Evolutionary conservation across 2,329 filamentous ascomycete genomes (phyloP), one percentile per base, ranked within the genome.

Genomic region (Arthroderma sp.): DNA sequence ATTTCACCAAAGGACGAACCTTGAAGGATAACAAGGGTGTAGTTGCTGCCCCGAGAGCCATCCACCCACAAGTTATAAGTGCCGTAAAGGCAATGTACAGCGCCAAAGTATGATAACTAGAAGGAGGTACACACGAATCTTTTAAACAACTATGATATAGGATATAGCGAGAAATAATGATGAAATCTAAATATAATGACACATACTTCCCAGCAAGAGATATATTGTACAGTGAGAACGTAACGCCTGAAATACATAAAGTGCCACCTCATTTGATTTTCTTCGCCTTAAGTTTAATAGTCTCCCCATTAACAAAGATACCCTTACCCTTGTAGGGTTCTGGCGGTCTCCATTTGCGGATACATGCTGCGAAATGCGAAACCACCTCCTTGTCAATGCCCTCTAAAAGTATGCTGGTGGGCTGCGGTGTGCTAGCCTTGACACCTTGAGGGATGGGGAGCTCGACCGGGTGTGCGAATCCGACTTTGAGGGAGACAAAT

Each of bases 271-370:
- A 91, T 74, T 88, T 89, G 65, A 89, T 86, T 77, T 89, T 91
- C 82, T 95, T 98, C 59, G 86, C 83, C 81, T 98, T 98, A 66
- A 98, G 66, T 75, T 83, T 94, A 69, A 98, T 95, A 29, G 87
- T 95, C 74, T 98, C 87, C 51, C 88, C 86, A 60, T 96, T 93
- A 57, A 98, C 82, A 63, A 96, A 98, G 56, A 98, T 94, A 56
- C 91, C 91, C 78, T 98, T 96, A 54, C 91, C 91, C 78, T 98
- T 98, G 68, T 98, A 98, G 53, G 91, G 91, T 69, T 98, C 91
- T 29, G 91, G 91, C 52, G 76, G 77, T 61, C 91, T 81, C 89
- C 89, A 96, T 66, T 72, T 76, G 56, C 86, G 75, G 54, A 98
- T 93, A 55, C 81, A 72, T 0, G 91, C 91, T 11, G 91, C 91